These are phyloP conservation scores for Casuarina glauca DNA, from an alignment of 306 rosid species.

Conservation along the genomic window DNA sequence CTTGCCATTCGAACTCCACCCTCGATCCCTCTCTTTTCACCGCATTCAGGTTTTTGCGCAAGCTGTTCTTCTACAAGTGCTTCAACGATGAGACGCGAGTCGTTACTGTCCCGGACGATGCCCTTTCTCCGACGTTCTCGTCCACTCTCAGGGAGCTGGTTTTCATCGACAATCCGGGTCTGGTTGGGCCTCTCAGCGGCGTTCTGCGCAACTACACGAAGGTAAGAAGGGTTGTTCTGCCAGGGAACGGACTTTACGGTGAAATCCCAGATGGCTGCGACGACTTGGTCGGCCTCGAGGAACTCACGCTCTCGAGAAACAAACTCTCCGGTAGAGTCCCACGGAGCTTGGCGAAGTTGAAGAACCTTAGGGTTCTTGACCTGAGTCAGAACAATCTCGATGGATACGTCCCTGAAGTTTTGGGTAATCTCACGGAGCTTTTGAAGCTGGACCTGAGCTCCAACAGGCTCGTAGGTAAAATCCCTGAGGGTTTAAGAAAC, in stretches of 20 bases:
- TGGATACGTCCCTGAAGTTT: constrained; percentile 38
- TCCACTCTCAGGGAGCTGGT: constrained; percentile 61
- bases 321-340: constrained; percentile 50
- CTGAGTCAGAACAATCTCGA: constrained; percentile 49
- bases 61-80: constrained; percentile 80
- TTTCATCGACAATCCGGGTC: constrained; percentile 64
- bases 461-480: constrained; percentile 48
- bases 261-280: constrained; percentile 31
- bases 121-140: constrained; percentile 14
- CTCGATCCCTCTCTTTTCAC: constrained; percentile 58
- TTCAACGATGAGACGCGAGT: constrained; percentile 49
- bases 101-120: constrained; percentile 33
- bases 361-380: constrained; percentile 60
- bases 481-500: constrained; percentile 51
- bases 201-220: constrained; percentile 47
- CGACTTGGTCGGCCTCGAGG: constrained; percentile 44
- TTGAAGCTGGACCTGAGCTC: constrained; percentile 72
- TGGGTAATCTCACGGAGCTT: constrained; percentile 51
- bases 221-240: constrained; percentile 50
- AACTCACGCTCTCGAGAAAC: constrained; percentile 64
- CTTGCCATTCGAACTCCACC: constrained; percentile 55
- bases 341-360: constrained; percentile 29
- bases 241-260: constrained; percentile 63
- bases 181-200: constrained; percentile 32
- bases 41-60: constrained; percentile 57